These are phyloP conservation scores for Ailanthus altissimus DNA, from an alignment of 345 rosid genomes.

Conservation along the genomic window DNA sequence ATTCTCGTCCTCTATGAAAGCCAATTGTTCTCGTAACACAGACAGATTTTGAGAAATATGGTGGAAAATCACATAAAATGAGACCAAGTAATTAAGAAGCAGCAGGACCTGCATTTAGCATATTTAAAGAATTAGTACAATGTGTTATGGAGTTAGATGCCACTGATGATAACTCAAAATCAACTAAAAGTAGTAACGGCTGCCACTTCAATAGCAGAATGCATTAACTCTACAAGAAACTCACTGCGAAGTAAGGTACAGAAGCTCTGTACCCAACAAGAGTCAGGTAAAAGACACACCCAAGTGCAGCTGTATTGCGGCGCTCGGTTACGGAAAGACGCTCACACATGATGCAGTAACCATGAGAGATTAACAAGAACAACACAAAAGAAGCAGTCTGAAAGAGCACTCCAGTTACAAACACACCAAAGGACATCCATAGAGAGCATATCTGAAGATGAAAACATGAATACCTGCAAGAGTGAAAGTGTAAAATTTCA, in stretches of 20 bases:
- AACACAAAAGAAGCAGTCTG: conserved; percentile 90
- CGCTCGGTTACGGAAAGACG: conserved; percentile 74
- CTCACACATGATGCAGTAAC: conserved; percentile 90
- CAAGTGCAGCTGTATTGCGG: conserved; percentile 81
- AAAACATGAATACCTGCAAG: conserved; percentile 86
- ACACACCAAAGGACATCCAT: conserved; percentile 97
- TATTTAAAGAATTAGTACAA: conserved; percentile 11
- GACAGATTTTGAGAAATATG: conserved; percentile 76
- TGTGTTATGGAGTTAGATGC: neutral
- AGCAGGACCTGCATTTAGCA: conserved; percentile 61
- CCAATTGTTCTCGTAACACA: conserved; percentile 65
- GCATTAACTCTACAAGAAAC: conserved; percentile 24
- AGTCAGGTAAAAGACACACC: conserved; percentile 78
- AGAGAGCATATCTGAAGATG: conserved; percentile 78
- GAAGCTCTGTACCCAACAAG: conserved; percentile 96
- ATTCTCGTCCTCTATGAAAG: conserved; percentile 78
- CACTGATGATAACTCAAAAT: conserved; percentile 1
- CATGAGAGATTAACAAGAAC: conserved; percentile 88
- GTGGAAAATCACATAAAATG: conserved; percentile 80
- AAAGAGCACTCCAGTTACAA: conserved; percentile 87
- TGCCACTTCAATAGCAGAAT: neutral
- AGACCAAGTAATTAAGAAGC: conserved; percentile 73
- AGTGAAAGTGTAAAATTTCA: neutral
- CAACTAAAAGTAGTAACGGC: conserved; percentile 6
- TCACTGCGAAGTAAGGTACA: conserved; percentile 84